These are phyloP conservation scores for Beauveria medogensis DNA, from an alignment of 2,329 filamentous ascomycete genomes.

Conservation along the genomic window DNA sequence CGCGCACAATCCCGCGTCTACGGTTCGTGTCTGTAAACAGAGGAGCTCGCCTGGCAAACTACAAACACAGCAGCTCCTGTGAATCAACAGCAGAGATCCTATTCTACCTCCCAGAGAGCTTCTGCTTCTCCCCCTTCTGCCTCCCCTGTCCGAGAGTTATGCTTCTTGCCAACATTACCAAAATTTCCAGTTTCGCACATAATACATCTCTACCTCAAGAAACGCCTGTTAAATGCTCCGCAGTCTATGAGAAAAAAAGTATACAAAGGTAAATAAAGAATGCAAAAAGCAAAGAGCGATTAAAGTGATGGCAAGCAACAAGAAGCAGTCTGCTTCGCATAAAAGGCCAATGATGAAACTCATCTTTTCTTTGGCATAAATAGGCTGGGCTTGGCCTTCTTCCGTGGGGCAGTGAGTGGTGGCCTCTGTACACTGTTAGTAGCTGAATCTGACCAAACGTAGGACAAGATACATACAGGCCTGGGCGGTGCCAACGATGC, in stretches of 20 bases:
- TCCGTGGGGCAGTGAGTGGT: slow-evolving; percentile 23
- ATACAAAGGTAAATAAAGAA: not conserved
- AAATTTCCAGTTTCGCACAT: not conserved
- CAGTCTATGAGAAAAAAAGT: not conserved
- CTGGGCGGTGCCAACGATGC: slow-evolving; percentile 11
- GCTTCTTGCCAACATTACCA: not conserved
- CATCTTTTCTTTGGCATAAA: slow-evolving; percentile 35
- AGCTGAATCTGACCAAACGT: not conserved
- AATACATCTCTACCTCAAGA: not conserved
- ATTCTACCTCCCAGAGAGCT: not conserved
- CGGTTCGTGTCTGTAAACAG: not conserved
- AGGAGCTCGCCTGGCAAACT: not conserved
- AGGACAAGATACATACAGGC: slow-evolving; percentile 11
- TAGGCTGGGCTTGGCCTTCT: slow-evolving; percentile 34
- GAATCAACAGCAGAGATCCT: not conserved
- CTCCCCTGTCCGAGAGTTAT: no score
- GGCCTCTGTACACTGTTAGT: slow-evolving; percentile 16
- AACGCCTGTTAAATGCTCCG: not conserved
- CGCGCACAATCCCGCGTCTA: not conserved
- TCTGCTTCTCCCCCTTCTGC: not conserved
- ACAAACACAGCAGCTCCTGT: not conserved
- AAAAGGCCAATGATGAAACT: not conserved
- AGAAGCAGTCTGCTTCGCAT: not conserved
- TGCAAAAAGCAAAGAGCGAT: not conserved
- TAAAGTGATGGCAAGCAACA: not conserved